Evolutionary conservation across 2,329 filamentous ascomycete genomes (phyloP).

Genomic region (Sclerotinia subarctica): DNA sequence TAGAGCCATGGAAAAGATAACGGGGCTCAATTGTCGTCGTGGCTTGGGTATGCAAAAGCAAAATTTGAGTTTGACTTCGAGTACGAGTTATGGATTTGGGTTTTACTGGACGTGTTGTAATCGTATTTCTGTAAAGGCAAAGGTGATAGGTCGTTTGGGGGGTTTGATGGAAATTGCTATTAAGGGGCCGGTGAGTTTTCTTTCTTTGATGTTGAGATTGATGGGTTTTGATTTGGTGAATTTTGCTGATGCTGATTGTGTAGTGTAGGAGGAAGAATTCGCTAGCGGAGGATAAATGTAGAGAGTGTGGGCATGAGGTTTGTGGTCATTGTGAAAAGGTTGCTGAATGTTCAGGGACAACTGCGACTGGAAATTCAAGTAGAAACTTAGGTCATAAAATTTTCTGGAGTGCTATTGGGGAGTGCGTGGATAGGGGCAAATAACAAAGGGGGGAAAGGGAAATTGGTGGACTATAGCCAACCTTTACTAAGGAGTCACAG

Average conservation of each 20-base stretch:
- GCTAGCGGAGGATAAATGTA: background rate
- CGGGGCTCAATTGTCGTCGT: background rate
- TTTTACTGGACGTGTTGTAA: slow-evolving; percentile 15
- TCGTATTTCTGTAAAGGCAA: background rate
- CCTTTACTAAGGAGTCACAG: background rate
- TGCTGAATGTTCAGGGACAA: background rate
- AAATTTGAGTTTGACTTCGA: background rate
- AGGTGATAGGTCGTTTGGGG: background rate
- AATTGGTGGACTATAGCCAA: background rate
- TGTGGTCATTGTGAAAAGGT: slow-evolving; percentile 2
- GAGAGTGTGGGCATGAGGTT: slow-evolving; percentile 3
- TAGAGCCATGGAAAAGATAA: background rate
- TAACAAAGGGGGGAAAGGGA: no score
- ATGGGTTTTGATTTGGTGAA: background rate
- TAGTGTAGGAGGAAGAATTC: slow-evolving; percentile 14
- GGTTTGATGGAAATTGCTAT: background rate
- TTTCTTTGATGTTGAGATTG: background rate
- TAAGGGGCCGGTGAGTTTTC: background rate
- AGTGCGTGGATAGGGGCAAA: background rate
- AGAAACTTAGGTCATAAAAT: background rate
- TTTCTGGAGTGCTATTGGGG: background rate
- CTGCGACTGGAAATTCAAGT: accelerated
- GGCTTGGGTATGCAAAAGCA: background rate
- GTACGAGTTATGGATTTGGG: background rate
- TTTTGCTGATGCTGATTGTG: background rate